phyloP scores from a whole-genome alignment of 176 grass and related monocot genomes.

The Oryza rufipogon region DNA sequence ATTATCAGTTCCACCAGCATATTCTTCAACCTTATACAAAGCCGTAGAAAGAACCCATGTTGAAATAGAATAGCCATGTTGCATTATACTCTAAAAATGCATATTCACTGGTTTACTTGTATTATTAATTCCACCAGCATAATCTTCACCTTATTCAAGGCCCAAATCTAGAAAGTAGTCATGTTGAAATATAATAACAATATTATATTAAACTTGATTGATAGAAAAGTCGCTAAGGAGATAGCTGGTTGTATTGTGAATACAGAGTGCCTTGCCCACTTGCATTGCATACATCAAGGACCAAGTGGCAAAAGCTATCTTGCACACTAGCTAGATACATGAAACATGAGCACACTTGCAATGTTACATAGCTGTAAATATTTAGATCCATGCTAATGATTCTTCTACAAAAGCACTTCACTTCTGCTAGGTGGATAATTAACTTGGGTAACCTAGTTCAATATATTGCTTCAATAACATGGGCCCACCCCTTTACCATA shows the following conservation, averaged over 20 bases:
- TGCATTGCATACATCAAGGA: constrained; percentile 40
- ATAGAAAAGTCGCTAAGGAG: constrained; percentile 20
- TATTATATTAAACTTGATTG: constrained; percentile 26
- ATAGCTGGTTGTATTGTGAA: constrained; percentile 45
- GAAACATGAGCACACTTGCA: constrained; percentile 37
- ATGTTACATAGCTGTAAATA: constrained; percentile 40
- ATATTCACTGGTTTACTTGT: constrained; percentile 23
- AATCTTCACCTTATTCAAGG: constrained; percentile 28
- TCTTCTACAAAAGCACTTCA: constrained; percentile 54
- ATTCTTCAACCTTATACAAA: constrained; percentile 25
- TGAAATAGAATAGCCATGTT: constrained; percentile 25
- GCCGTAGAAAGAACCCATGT: constrained; percentile 18
- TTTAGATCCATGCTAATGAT: constrained; percentile 47
- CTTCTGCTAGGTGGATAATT: constrained; percentile 48
- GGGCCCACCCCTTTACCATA: constrained; percentile 45
- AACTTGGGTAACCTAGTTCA: constrained; percentile 35
- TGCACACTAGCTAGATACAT: constrained; percentile 46
- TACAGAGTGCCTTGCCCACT: constrained; percentile 46
- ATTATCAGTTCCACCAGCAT: not conserved
- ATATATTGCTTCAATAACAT: constrained; percentile 52
- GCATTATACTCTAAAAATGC: constrained; percentile 8
- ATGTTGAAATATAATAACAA: constrained; percentile 24
- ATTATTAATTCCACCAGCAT: constrained; percentile 1
- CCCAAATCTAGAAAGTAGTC: constrained; percentile 27
- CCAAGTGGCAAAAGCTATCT: constrained; percentile 36